Evolutionary conservation across 2,329 filamentous ascomycete species (phyloP), one percentile per base, ranked within the genome.

Genomic region (Colletotrichum zoysiae): DNA sequence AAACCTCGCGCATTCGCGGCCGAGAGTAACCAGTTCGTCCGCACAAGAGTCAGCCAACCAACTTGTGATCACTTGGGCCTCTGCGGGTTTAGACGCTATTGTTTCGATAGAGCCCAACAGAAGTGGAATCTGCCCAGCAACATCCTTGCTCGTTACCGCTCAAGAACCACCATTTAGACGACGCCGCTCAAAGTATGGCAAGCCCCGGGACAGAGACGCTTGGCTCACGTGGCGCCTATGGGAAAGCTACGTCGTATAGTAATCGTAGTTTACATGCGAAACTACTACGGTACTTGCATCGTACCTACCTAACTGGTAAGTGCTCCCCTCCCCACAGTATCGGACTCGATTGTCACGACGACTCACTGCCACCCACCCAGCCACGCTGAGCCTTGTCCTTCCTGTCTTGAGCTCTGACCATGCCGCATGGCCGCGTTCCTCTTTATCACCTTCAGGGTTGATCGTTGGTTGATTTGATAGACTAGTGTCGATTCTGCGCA

Each of bases 151-250:
- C 55, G 33, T 14, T 48, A 55, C 65, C 8, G 58, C 33, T 23
- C 26, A 26, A 48, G 23, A 50, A 51, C 55, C 59, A 65, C 53
- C 48, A 70, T 46, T 38, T 48, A 44, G 58, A 69, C 20, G 50
- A 46, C 30, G 18, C 61, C 18, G 59, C 48, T 69, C 68, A 71
- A 68, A 69, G 53, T 50, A 55, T 66, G 55, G 55, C 53, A 56
- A 72, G 59, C 59, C 55, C 59, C 59, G 68, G 59, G 69, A 16
- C 46, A 23, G 51, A 20, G 48, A 48, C 55, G 65, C 65, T 71
- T 71, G 59, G 70, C 65, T 72, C 70, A 72, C 70, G 70, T 72
- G 65, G 70, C 70, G 70, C 59, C 55, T 64, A 48, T 23, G 3
- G 38, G 12, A 30, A 30, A 30, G 30, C 30, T 40, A 40, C 38